Base-by-base conservation (phyloP, 192 early-diverging fungal species). In the Podila horticola region DNA sequence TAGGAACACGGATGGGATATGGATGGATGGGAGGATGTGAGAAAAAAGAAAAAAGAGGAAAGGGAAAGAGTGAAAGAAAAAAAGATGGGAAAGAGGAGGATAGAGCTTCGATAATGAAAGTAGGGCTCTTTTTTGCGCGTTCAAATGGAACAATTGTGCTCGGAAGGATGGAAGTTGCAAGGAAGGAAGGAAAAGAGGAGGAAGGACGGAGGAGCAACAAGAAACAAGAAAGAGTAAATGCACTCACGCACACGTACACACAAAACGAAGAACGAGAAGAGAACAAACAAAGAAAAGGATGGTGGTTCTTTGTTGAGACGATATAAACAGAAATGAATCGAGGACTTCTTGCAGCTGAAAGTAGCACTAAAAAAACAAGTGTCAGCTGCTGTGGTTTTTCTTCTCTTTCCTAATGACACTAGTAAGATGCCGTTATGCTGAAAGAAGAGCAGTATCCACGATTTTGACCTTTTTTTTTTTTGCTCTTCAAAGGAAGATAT, bases 61-160 rank as follows among this genome's bases (percentile, higher is more conserved):
- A 34, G 38, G 34, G 45, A 29, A 24, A 24, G 48, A 17, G 50
- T 1, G 51, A 24, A 28, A 50, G 51, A 30, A 19, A 55, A 49
- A 48, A 24, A 61, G 30, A 31, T 15, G 31, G 29, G 30, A 62
- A 26, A 31, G 8, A 31, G 66, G 31, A 22, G 10, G 51, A 33
- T 8, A 13, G 13, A 34, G 34, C 6, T 33, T 31, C 45, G 49
- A 50, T 41, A 66, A 66, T 24, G 64, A 66, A n/a, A 66, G 64
- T 66, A 45, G 41, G 33, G 41, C 13, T 15, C 13, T 15, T 41
- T 66, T 50, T 49, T 5, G 49, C 30, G 19, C 48, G n/a, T 50
- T n/a, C 26, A 38, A 66, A 29, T 20, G 64, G 49, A 66, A 30
- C 48, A 52, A 49, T 30, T 11, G 13, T 50, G 29, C 41, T 45